A percentile compares a stretch with the other conserved stretches of the same genome.
Evolutionary conservation across 495 filamentous ascomycete species (phyloP).

Genomic region (Penicillium silybi): DNA sequence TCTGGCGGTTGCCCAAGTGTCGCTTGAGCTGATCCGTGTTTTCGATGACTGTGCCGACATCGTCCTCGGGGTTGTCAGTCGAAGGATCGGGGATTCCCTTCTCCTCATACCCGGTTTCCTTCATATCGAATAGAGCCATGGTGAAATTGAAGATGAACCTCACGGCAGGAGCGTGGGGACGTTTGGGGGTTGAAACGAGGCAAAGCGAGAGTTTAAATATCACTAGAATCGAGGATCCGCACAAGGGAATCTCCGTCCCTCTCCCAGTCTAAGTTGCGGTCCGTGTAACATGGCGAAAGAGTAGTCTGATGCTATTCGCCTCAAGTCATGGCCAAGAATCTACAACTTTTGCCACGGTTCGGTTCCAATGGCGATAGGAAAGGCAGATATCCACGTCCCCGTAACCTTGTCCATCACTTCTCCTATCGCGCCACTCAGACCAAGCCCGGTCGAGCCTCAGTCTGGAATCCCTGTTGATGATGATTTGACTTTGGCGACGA

Average conservation of each 20-base stretch:
- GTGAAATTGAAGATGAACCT: not conserved
- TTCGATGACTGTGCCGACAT: slow-evolving; percentile 3
- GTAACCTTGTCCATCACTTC: not conserved
- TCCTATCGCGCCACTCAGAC: not conserved
- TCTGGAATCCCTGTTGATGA: no score
- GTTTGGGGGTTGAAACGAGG: not conserved
- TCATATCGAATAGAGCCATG: not conserved
- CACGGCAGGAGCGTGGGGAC: not conserved
- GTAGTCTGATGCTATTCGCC: not conserved
- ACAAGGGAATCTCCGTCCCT: not conserved
- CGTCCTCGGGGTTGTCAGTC: not conserved
- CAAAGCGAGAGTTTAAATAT: not conserved
- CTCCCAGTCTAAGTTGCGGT: not conserved
- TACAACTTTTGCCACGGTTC: not conserved
- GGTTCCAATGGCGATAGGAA: not conserved
- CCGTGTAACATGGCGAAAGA: not conserved
- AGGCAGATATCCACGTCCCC: not conserved
- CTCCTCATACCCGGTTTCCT: not conserved
- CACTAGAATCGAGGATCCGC: not conserved
- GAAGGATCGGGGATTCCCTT: not conserved
- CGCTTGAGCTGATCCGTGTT: slow-evolving; percentile 10
- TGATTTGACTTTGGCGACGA: not conserved
- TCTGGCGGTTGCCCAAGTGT: slow-evolving; percentile 10
- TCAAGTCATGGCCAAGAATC: no score
- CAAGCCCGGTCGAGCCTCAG: not conserved